Evolutionary conservation across 2,329 filamentous ascomycete genomes (phyloP).

Genomic region (Curvularia eragrostidis): DNA sequence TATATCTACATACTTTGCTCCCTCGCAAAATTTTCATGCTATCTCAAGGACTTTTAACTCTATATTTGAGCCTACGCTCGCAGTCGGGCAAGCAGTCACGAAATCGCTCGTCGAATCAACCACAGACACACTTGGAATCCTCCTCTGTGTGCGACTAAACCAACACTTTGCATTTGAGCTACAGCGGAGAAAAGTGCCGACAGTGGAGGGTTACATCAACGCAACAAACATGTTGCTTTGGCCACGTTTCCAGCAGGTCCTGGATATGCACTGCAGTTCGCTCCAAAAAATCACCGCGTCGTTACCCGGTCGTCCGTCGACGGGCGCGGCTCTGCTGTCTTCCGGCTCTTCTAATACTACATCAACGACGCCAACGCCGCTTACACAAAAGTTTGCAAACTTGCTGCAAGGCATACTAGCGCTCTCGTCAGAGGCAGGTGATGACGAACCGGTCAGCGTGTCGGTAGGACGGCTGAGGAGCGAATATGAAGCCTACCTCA

Average conservation of each 20-base stretch:
- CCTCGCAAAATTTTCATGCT: conserved; percentile 74
- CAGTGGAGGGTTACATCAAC: conserved; percentile 90
- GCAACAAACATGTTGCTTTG: conserved; percentile 94
- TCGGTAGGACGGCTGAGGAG: conserved; percentile 77
- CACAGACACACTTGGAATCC: conserved; percentile 82
- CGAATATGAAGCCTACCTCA: conserved; percentile 84
- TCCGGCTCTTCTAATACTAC: conserved; percentile 56
- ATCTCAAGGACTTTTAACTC: conserved; percentile 85
- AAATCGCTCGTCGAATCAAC: conserved; percentile 77
- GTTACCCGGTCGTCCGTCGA: conserved; percentile 47
- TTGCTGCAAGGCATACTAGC: conserved; percentile 83
- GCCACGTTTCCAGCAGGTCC: conserved; percentile 92
- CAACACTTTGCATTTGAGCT: conserved; percentile 94
- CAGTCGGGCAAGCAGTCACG: conserved; percentile 79
- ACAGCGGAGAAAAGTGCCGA: conserved; percentile 87
- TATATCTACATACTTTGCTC: conserved; percentile 85
- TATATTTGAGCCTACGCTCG: conserved; percentile 88
- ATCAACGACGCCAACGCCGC: conserved; percentile 84
- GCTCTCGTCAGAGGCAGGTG: conserved; percentile 86
- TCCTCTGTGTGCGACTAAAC: conserved; percentile 91
- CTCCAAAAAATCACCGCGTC: conserved; percentile 66
- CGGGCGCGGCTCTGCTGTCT: conserved; percentile 45
- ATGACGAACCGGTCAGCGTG: conserved; percentile 88
- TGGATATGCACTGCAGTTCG: conserved; percentile 91
- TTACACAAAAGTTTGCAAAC: conserved; percentile 95